Conservation (phyloP, 805 yeast species). For the Candida fluviatilis region DNA sequence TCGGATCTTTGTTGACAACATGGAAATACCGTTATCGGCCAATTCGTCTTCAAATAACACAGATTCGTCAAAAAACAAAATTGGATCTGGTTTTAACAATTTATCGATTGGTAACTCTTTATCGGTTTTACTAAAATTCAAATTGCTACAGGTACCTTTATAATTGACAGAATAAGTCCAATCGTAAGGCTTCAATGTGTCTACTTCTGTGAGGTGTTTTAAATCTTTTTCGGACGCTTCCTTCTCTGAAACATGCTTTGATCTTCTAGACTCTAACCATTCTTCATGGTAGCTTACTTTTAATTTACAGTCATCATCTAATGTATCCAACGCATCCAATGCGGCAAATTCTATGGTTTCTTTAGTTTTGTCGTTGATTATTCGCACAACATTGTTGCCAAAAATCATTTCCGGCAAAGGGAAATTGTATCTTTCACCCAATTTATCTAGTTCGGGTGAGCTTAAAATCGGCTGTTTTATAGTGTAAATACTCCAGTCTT, state of each 20-base stretch:
- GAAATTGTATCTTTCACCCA: conserved; percentile 54
- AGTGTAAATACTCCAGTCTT: conserved; percentile 75
- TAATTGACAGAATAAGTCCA: conserved; percentile 93
- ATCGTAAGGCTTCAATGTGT: conserved; percentile 80
- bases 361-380: conserved; percentile 37
- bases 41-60: conserved; percentile 90
- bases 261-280: conserved; percentile 53
- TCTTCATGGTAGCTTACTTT: conserved; percentile 82
- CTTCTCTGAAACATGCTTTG: conserved; percentile 15
- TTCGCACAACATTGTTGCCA: conserved; percentile 68
- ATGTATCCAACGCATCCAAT: conserved; percentile 56
- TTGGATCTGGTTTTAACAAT: conserved; percentile 74
- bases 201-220: conserved; percentile 19
- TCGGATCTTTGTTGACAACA: conserved; percentile 72
- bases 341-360: conserved; percentile 66
- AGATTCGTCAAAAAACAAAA: conserved; percentile 84
- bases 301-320: conserved; percentile 31
- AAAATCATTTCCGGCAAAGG: conserved; percentile 98
- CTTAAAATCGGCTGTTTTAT: conserved; percentile 73
- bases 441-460: conserved; percentile 65
- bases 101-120: conserved; percentile 63
- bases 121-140: conserved; percentile 17
- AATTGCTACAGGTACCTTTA: conserved; percentile 48
- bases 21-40: conserved; percentile 91
- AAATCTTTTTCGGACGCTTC: conserved; percentile 22